A percentile compares a stretch with the other conserved stretches of the same genome.
These are phyloP conservation scores for Fusarium sp. DNA, from an alignment of 2,329 filamentous ascomycete species.

Conservation along the genomic window DNA sequence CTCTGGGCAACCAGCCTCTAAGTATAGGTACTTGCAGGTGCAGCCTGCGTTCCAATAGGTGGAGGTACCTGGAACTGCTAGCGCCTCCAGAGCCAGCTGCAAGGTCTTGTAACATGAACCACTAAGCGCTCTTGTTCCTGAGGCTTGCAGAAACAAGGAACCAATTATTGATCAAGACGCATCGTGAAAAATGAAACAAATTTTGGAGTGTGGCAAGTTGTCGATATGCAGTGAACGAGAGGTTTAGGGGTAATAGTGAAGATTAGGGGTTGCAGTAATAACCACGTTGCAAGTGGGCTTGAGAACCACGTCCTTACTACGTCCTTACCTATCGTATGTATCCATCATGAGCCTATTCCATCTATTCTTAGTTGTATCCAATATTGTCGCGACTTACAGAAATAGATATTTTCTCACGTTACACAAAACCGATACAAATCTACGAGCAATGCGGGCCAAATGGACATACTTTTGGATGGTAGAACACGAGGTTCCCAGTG, in stretches of 20 bases:
- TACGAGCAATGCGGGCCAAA: background rate
- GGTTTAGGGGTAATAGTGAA: background rate
- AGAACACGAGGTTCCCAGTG: constrained; percentile 38
- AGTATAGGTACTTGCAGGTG: constrained; percentile 24
- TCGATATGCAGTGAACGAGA: background rate
- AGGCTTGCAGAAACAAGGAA: background rate
- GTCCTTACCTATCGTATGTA: background rate
- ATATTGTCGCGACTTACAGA: background rate
- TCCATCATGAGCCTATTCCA: background rate
- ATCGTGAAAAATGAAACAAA: constrained; percentile 1
- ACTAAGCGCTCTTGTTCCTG: constrained; percentile 25
- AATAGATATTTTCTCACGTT: background rate
- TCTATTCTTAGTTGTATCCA: background rate
- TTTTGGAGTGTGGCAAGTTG: background rate
- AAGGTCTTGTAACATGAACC: constrained; percentile 14
- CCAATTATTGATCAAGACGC: background rate
- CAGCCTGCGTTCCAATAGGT: background rate
- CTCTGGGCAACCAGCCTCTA: constrained; percentile 42
- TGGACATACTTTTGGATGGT: constrained; percentile 11
- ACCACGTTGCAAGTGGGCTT: background rate
- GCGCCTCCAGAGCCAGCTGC: background rate
- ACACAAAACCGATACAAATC: background rate
- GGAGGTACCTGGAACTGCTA: constrained; percentile 35
- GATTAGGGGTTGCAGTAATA: background rate
- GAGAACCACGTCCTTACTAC: background rate